Percentiles rank a stretch among this genome's conserved stretches.
Evolutionary conservation across 2,329 filamentous ascomycete species (phyloP).

Genomic region (Penicillium sclerotigenum): DNA sequence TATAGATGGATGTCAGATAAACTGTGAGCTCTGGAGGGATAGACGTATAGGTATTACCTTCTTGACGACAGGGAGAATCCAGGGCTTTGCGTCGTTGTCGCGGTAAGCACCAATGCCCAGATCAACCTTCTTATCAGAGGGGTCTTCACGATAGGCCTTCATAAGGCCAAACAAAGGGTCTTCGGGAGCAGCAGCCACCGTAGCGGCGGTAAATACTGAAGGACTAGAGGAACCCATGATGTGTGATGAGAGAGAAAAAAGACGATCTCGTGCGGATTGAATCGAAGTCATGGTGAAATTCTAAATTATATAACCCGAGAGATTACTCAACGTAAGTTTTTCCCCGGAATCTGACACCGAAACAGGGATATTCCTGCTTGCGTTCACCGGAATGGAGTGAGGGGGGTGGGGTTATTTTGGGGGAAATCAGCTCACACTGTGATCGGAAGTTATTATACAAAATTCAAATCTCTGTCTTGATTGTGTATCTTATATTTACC

Average conservation of each 20-base stretch:
- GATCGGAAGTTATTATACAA: too few relatives aligned
- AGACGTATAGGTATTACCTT: slow-evolving; percentile 58
- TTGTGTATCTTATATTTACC: not conserved
- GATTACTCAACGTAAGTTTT: slow-evolving; percentile 4
- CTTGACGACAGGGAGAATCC: slow-evolving; percentile 93
- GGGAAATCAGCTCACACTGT: not conserved
- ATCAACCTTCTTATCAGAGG: slow-evolving; percentile 78
- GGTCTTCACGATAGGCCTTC: slow-evolving; percentile 79
- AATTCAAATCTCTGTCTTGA: too few relatives aligned
- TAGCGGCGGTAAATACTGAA: slow-evolving; percentile 70
- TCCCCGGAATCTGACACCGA: slow-evolving; percentile 27
- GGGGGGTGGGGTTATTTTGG: slow-evolving; percentile 8
- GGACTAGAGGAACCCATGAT: slow-evolving; percentile 60
- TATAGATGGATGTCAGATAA: slow-evolving; percentile 39
- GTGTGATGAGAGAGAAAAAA: slow-evolving; percentile 49
- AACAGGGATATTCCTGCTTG: slow-evolving; percentile 31
- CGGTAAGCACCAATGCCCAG: slow-evolving; percentile 93
- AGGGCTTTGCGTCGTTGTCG: slow-evolving; percentile 92
- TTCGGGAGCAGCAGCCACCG: slow-evolving; percentile 85
- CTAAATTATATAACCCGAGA: slow-evolving; percentile 6
- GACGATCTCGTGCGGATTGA: slow-evolving; percentile 30
- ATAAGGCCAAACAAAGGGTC: slow-evolving; percentile 93
- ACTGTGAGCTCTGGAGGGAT: not conserved
- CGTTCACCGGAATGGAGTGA: slow-evolving; percentile 35
- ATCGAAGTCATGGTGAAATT: slow-evolving; percentile 21